Base-by-base conservation (phyloP, 2,329 filamentous ascomycete genomes). In the Sclerotinia trifoliorum region DNA sequence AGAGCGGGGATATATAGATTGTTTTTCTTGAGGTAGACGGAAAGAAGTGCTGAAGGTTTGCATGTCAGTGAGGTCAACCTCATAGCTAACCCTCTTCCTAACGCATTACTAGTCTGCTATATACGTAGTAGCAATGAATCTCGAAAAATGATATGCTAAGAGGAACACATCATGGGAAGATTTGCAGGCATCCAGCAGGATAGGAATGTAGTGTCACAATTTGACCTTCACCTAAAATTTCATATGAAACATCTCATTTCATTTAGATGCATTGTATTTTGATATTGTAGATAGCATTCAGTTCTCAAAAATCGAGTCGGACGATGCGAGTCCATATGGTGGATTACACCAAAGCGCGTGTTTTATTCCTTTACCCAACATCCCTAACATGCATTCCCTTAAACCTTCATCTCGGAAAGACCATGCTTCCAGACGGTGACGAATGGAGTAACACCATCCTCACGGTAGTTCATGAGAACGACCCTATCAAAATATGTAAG, bases 391-490 rank as follows among this genome's bases (percentile, higher is more conserved):
- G 19, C n/a, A 35, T 5, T 46, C 46, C 51, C 56, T 85, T 94
- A 99, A 76, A 98, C 93, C 92, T 99, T 98, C 85, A 88, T 88
- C 84, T 90, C 90, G 76, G 83, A 84, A 73, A 98, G 82, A 78
- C 94, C 95, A 83, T 97, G 91, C 88, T 98, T 97, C 94, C 94
- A 98, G 84, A 96, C 83, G 74, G 88, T 91, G 77, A 96, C 85
- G 80, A 86, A 99, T 70, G 95, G 95, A 67, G 94, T 98, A 75
- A 90, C 81, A 80, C 95, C 95, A 77, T 98, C 95, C 81, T 97
- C 94, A 77, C 95, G 94, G 88, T 97, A 99, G 87, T 97, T 96
- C 79, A 97, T 90, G 75, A 97, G 91, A 74, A 94, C 85, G 77
- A 97, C 85, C 88, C 91, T 94, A 72, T 42, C 4, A 35, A 63